These are phyloP conservation scores for Sporothrix globosa DNA, from an alignment of 2,329 filamentous ascomycete genomes.

Conservation along the genomic window DNA sequence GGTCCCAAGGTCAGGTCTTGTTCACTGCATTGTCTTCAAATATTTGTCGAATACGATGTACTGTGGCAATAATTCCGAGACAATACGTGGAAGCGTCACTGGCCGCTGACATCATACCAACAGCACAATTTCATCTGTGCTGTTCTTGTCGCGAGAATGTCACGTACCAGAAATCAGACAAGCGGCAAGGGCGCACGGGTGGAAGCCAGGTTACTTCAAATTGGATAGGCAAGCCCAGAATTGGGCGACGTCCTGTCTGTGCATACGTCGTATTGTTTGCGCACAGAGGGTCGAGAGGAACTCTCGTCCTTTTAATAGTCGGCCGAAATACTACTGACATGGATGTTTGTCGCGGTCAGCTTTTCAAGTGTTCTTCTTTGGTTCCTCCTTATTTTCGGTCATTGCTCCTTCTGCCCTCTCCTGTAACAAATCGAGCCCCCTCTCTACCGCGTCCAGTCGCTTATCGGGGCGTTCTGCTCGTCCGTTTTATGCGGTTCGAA, in stretches of 20 bases:
- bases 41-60: no score
- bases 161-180: neutral
- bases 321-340: neutral
- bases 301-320: neutral
- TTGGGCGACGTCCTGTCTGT: neutral
- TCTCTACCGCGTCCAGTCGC: neutral
- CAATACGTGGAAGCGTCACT: no score
- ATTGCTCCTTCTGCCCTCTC: neutral
- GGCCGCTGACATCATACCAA: slow-evolving; percentile 6
- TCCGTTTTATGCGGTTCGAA: slow-evolving; percentile 30
- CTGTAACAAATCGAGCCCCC: neutral
- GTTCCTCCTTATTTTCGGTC: neutral
- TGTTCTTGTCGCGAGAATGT: neutral
- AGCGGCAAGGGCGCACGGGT: neutral
- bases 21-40: no score
- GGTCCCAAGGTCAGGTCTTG: no score
- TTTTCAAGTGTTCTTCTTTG: no score
- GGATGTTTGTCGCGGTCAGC: no score
- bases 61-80: no score
- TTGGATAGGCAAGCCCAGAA: no score
- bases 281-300: slow-evolving; percentile 1
- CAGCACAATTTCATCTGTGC: neutral
- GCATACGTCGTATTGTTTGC: neutral
- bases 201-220: neutral
- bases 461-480: slow-evolving; percentile 2